Evolutionary conservation across 2,329 filamentous ascomycete species (phyloP), one percentile per base, ranked within the genome.

Genomic region (Tricladium varicosporioides): DNA sequence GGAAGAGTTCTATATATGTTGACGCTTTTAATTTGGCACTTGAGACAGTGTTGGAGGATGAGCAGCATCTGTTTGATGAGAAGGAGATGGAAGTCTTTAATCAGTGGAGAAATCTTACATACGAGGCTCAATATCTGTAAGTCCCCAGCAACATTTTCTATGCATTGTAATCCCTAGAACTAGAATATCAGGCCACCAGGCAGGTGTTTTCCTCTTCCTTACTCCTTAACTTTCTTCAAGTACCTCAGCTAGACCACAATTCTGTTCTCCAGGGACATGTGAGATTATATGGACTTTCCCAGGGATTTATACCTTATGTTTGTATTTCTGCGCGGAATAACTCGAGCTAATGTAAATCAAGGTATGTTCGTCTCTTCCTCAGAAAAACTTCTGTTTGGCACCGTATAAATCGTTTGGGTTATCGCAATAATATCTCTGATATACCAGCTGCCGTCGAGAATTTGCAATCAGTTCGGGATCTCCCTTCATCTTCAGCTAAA

Each of bases 1-100:
- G 91, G 0, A 86, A 85, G 70, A 95, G 87, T 67, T 97, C 92
- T 1, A 91, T 99, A 54, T 99, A 99, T 67, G 91, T 97, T 15
- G 94, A 99, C 74, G 94, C 94, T 0, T 99, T 99, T 78, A 96
- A 96, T 68, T 78, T 97, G 13, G 91, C 93, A 1, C 76, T 99
- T 49, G 87, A 93, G 58, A 96, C 91, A 0, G 94, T 99, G 2
- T 75, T 97, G 11, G 86, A 91, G 49, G 91, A 97, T 56, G 94
- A 99, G 73, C 81, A 83, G 0, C 91, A 96, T 72, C 76, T 99
- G 0, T 99, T 97, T 70, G 83, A 94, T 66, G 82, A 85, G 57
- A 86, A 84, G 15, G 94, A 99, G 72, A 82, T 80, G 67, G 77
- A 81, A 13, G 80, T 97, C 0, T 97, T 99, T 70, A 74, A 77